These are phyloP conservation scores for Neurospora sp. DNA, from an alignment of 495 filamentous ascomycete genomes.

Conservation along the genomic window DNA sequence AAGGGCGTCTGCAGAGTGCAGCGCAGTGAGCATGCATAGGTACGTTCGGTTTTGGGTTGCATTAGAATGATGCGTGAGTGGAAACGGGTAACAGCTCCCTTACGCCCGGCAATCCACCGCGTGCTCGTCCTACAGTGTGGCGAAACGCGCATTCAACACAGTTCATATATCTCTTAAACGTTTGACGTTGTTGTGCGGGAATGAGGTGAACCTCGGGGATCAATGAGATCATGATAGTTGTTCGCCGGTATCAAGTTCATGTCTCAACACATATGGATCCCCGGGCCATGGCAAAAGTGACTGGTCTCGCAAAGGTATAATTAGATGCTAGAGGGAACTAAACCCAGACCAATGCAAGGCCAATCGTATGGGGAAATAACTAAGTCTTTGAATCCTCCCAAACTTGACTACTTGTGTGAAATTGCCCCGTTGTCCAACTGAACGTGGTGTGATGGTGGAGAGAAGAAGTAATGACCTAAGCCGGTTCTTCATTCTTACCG, in stretches of 20 bases:
- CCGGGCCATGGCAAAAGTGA: background rate
- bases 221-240: background rate
- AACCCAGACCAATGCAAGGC: background rate
- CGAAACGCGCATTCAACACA: background rate
- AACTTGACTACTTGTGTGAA: background rate
- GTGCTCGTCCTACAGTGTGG: background rate
- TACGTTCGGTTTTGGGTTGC: background rate
- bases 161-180: background rate
- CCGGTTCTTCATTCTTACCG: background rate
- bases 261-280: background rate
- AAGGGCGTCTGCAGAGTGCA: background rate
- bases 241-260: background rate
- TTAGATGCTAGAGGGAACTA: background rate
- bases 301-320: background rate
- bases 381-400: background rate
- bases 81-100: background rate
- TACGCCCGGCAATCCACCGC: background rate
- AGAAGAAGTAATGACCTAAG: background rate
- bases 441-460: background rate
- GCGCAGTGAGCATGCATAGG: background rate
- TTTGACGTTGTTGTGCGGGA: background rate
- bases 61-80: background rate
- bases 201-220: background rate
- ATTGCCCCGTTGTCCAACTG: background rate
- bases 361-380: background rate